Conservation (phyloP, 192 early-diverging fungal genomes). For the Podila epigama region DNA sequence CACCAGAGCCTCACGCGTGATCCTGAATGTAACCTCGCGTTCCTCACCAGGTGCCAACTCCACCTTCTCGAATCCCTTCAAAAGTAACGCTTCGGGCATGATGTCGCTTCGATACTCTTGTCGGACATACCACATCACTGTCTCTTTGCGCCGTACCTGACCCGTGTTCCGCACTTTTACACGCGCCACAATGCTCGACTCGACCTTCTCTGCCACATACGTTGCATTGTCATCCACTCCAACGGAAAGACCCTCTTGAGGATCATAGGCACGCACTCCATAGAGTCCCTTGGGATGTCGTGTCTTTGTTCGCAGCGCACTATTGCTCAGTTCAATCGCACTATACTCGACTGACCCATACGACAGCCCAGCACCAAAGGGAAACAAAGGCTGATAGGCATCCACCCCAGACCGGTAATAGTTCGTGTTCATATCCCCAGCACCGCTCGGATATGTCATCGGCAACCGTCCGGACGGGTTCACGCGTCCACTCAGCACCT, state of each 20-base stretch:
- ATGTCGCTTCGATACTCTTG: slow-evolving; percentile 60
- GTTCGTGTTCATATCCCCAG: slow-evolving; percentile 47
- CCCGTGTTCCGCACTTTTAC: slow-evolving; percentile 57
- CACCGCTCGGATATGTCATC: slow-evolving; percentile 63
- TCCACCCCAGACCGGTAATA: slow-evolving; percentile 47
- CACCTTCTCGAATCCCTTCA: slow-evolving; percentile 64
- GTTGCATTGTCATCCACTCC: not conserved
- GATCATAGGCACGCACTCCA: too few species aligned
- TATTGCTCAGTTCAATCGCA: slow-evolving; percentile 36
- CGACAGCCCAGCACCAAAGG: slow-evolving; percentile 64
- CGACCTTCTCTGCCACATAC: not conserved
- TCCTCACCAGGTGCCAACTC: slow-evolving; percentile 50
- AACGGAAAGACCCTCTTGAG: not conserved
- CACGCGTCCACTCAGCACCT: slow-evolving; percentile 61
- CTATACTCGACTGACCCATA: slow-evolving; percentile 59
- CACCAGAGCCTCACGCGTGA: slow-evolving; percentile 42
- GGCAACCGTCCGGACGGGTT: slow-evolving; percentile 67
- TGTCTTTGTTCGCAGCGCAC: slow-evolving; percentile 7
- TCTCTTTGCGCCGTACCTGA: slow-evolving; percentile 55
- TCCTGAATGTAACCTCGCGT: slow-evolving; percentile 48
- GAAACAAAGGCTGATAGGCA: slow-evolving; percentile 58
- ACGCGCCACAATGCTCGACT: slow-evolving; percentile 29
- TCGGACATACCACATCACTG: slow-evolving; percentile 62
- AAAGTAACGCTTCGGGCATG: slow-evolving; percentile 59
- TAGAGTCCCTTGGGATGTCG: not conserved